Evolutionary conservation across 257 asterid genomes (phyloP), one percentile per base, ranked within the genome.

Genomic region (Orobanche coerulescens): DNA sequence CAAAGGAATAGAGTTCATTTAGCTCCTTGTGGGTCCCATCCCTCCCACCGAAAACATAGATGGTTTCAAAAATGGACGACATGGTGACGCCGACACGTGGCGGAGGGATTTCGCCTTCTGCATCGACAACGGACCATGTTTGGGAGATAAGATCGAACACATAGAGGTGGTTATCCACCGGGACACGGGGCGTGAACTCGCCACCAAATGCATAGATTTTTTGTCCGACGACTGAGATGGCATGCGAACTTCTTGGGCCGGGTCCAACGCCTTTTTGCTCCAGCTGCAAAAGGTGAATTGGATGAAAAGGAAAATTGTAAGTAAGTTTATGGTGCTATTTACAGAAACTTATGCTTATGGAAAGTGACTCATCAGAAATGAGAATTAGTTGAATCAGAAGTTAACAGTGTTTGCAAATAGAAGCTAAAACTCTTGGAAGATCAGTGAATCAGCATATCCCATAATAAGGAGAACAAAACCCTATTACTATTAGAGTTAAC

Each of bases 231-330:
- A 87, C 76, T 46, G 95, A 79, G 59, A 90, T 77, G 19, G 95
- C 90, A 64, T 90, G 97, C 1, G 96, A 90, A 78, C 96, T 90
- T 78, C 97, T 78, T 42, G 95, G 85, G 68, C 97, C 97, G 24
- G 97, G 96, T 9, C 95, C 95, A 0, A 26, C 34, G 33, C 95
- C 96, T 20, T 73, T 87, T 68, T 87, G 95, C 36, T 79, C 84
- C 66, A 90, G 62, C 97, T 87, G 90, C 84, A 82, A 46, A 58
- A 28, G 44, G 26, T 11, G 24, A 64, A 54, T 55, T 51, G 42
- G 15, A 43, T 11, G 3, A 7, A 40, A 26, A 37, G 7, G 10
- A 12, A 37, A 1, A 37, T 7, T 30, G 36, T 30, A 30, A 30
- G 36, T 3, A 30, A 3, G 7, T 3, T 30, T 30, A 30, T 7